Percentiles rank a stretch among this genome's conserved stretches.
These are phyloP conservation scores for Wickerhamiella musiphila DNA, from an alignment of 805 yeast genomes.

Conservation along the genomic window DNA sequence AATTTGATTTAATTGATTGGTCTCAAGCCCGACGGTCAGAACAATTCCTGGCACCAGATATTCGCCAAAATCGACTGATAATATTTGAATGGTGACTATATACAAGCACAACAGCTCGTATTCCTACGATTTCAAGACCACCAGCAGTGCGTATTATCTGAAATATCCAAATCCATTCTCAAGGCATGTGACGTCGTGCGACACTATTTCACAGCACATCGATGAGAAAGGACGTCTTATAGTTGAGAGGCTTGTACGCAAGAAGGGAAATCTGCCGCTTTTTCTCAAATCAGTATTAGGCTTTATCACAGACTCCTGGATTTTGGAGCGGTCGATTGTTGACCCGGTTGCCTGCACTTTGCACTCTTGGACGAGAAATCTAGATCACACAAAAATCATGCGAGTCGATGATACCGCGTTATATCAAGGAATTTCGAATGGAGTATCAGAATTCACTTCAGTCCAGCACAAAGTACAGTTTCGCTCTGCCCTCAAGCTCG, in stretches of 20 bases:
- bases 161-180: conserved; percentile 66
- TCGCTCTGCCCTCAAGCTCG: conserved; percentile 39
- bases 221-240: conserved; percentile 47
- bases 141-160: conserved; percentile 59
- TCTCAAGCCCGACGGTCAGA: too few relatives aligned
- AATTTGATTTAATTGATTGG: too few relatives aligned
- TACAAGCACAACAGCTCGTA: conserved; percentile 39
- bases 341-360: conserved; percentile 41
- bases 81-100: conserved; percentile 44
- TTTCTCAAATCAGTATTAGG: conserved; percentile 69
- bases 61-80: too few relatives aligned
- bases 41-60: too few relatives aligned
- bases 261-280: conserved; percentile 62
- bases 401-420: conserved; percentile 61
- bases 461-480: conserved; percentile 51
- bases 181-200: conserved; percentile 67
- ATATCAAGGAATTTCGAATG: conserved; percentile 23
- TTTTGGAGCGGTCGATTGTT: conserved; percentile 60
- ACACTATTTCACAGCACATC: conserved; percentile 46
- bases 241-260: conserved; percentile 57
- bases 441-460: conserved; percentile 20
- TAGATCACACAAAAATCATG: conserved; percentile 67
- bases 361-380: conserved; percentile 58
- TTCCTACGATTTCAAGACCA: conserved; percentile 46
- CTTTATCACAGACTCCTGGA: conserved; percentile 53